Evolutionary conservation across 768 basidiomycete genomes (phyloP).

Genomic region (Neoboletus brunneissimus): DNA sequence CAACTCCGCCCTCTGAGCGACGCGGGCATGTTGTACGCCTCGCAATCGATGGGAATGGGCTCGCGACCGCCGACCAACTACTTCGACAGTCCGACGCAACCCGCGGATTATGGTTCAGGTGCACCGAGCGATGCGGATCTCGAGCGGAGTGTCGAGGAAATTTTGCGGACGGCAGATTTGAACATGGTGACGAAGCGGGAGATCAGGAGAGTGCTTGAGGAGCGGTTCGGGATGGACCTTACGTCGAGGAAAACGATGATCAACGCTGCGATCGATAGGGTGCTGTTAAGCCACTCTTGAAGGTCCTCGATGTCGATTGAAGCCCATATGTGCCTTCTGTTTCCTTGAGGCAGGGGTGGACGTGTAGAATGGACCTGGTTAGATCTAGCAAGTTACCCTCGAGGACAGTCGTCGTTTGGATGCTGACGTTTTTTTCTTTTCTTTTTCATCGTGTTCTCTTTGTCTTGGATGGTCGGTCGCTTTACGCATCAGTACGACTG

Average conservation of each 20-base stretch:
- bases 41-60: conserved; percentile 59
- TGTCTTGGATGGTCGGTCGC: conserved; percentile 7
- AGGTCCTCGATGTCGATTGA: not conserved
- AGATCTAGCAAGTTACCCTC: conserved; percentile 21
- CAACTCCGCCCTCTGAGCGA: conserved; percentile 35
- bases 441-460: not conserved
- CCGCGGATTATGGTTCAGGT: conserved; percentile 41
- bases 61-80: conserved; percentile 76
- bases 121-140: conserved; percentile 67
- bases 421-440: conserved; percentile 8
- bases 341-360: conserved; percentile 13
- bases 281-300: conserved; percentile 51
- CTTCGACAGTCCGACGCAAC: conserved; percentile 61
- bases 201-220: conserved; percentile 80
- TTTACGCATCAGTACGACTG: not conserved
- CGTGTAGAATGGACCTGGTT: conserved; percentile 17
- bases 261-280: conserved; percentile 74
- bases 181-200: conserved; percentile 91
- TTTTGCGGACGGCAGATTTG: conserved; percentile 78
- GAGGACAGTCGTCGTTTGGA: conserved; percentile 11
- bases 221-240: conserved; percentile 76
- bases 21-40: conserved; percentile 46
- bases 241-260: conserved; percentile 67
- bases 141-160: conserved; percentile 68
- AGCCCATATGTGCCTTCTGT: not conserved